Conservation (phyloP, 495 filamentous ascomycete species). For the Aspergillus haitiensis region DNA sequence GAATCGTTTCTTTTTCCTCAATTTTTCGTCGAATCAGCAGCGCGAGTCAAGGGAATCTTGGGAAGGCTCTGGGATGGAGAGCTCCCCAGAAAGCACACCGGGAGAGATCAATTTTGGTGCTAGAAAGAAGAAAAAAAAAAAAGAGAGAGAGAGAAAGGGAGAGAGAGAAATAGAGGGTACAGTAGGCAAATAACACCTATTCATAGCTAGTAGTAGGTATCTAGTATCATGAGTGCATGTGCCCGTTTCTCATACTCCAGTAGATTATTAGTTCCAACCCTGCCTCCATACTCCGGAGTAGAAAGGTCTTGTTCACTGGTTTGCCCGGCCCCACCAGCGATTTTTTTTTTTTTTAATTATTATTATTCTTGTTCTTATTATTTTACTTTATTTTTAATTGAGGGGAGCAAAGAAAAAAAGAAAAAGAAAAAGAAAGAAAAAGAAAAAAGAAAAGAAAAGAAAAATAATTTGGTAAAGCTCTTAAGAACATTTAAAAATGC, state of each 20-base stretch:
- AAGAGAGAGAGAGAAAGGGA: not conserved
- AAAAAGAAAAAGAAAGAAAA: not conserved
- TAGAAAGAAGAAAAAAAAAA: not conserved
- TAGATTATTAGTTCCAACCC: not conserved
- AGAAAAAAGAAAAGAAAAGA: not conserved
- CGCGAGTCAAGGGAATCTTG: not conserved
- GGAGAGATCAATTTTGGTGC: too few relatives aligned
- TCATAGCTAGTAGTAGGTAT: too few relatives aligned
- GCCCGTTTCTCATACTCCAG: not conserved
- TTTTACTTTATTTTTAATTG: not conserved
- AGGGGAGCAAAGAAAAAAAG: not conserved
- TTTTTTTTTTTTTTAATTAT: conserved; percentile 1
- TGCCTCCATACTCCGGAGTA: too few relatives aligned
- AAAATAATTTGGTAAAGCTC: conserved; percentile 3
- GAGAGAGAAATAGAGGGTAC: not conserved
- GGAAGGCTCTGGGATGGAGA: not conserved
- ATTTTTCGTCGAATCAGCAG: too few relatives aligned
- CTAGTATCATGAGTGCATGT: too few relatives aligned
- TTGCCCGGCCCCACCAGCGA: conserved; percentile 9
- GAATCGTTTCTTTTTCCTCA: conserved; percentile 8
- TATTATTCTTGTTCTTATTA: conserved; percentile 2
- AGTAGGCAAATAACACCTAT: too few relatives aligned
- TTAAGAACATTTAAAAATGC: conserved; percentile 5
- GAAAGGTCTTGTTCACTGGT: not conserved
- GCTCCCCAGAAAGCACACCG: too few relatives aligned